A percentile compares a stretch with the other conserved stretches of the same genome.
Evolutionary conservation across 2,329 filamentous ascomycete species (phyloP).

Genomic region (Trichophyton simii): DNA sequence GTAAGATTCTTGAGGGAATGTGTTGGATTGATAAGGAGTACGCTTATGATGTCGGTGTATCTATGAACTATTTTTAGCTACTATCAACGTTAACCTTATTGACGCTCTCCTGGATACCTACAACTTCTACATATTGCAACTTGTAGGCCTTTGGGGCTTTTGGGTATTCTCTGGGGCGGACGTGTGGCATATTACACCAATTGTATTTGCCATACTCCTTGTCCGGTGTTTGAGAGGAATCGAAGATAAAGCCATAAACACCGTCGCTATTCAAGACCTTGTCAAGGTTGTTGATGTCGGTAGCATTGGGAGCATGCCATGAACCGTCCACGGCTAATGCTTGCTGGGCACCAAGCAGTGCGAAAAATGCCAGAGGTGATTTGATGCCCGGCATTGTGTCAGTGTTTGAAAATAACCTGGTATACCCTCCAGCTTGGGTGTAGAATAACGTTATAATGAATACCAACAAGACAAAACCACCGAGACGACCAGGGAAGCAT

Average conservation of each 20-base stretch:
- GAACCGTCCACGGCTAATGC: constrained; percentile 27
- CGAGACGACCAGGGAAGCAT: neutral
- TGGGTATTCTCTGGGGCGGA: constrained; percentile 53
- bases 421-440: neutral
- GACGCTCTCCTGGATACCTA: constrained; percentile 29
- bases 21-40: constrained; percentile 66
- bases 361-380: neutral
- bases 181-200: constrained; percentile 81
- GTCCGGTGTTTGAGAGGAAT: constrained; percentile 48
- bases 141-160: constrained; percentile 44
- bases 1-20: constrained; percentile 61
- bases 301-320: constrained; percentile 48
- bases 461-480: neutral
- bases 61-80: constrained; percentile 23
- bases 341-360: constrained; percentile 5
- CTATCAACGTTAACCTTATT: neutral
- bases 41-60: constrained; percentile 78
- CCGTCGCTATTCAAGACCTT: constrained; percentile 47
- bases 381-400: neutral
- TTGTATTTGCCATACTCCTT: constrained; percentile 55
- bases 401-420: neutral
- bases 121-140: constrained; percentile 63
- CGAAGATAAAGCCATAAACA: constrained; percentile 62
- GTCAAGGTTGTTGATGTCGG: constrained; percentile 49
- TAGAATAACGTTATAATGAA: neutral